Conservation (phyloP, 2,329 filamentous ascomycete genomes). For the Dothidotthia symphoricarpi region DNA sequence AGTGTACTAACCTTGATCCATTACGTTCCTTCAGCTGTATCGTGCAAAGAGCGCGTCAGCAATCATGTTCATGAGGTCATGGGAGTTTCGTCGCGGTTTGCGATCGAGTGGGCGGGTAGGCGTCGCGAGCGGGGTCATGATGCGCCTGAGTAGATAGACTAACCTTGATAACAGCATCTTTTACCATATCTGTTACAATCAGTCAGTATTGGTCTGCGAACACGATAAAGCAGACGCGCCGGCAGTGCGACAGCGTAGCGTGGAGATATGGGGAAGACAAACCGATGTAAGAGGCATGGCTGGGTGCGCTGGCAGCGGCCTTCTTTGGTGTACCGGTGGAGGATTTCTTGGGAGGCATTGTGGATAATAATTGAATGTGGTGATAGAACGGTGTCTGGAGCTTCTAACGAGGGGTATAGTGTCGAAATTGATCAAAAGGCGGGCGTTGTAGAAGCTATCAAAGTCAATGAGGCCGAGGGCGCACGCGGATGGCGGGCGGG, state of each 20-base stretch:
- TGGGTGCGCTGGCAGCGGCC: conserved; percentile 52
- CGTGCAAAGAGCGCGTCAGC: conserved; percentile 51
- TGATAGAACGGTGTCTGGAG: conserved; percentile 27
- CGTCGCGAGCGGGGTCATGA: conserved; percentile 42
- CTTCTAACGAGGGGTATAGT: conserved; percentile 34
- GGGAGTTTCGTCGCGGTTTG: conserved; percentile 21
- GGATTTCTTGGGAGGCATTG: conserved; percentile 67
- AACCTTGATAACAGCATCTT: conserved; percentile 68
- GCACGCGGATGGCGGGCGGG: conserved; percentile 29
- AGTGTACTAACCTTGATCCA: conserved; percentile 62
- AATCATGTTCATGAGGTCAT: conserved; percentile 15
- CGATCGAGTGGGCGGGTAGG: conserved; percentile 34
- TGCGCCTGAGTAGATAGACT: conserved; percentile 57
- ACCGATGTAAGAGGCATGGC: conserved; percentile 68
- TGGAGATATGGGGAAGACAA: conserved; percentile 46
- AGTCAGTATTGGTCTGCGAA: conserved; percentile 58
- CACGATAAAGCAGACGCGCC: conserved; percentile 39
- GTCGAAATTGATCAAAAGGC: conserved; percentile 19
- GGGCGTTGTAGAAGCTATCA: conserved; percentile 27
- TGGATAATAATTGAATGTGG: conserved; percentile 33
- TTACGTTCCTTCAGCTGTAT: conserved; percentile 67
- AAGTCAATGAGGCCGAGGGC: conserved; percentile 23
- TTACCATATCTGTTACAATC: conserved; percentile 64
- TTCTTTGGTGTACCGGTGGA: conserved; percentile 58
- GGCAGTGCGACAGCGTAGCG: conserved; percentile 48